Conservation (phyloP, 2,329 filamentous ascomycete genomes). For the Cladosporium sphaerospermum region DNA sequence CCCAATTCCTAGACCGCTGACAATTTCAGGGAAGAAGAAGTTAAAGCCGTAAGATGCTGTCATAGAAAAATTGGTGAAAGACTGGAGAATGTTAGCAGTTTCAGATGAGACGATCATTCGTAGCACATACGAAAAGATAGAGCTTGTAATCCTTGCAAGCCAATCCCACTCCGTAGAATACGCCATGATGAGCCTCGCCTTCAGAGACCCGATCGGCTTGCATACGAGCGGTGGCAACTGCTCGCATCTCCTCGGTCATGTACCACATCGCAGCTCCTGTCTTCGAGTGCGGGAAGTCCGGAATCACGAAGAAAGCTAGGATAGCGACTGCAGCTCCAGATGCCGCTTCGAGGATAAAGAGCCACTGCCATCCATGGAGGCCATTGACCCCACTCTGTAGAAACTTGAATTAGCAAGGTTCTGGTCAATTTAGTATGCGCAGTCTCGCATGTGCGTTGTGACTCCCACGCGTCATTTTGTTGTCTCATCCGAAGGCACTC, state of each 20-base stretch:
- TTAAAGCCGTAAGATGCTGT: background rate
- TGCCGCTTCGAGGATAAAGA: slow-evolving; percentile 7
- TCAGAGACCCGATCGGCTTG: slow-evolving; percentile 6
- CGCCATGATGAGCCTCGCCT: background rate
- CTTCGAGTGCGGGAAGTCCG: slow-evolving; percentile 47
- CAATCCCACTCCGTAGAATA: slow-evolving; percentile 1
- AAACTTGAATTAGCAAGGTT: no score
- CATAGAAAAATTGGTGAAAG: slow-evolving; percentile 3
- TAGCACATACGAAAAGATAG: slow-evolving; percentile 1
- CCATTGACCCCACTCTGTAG: background rate
- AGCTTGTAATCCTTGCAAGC: slow-evolving; percentile 7
- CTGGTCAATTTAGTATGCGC: no score
- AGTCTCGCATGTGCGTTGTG: no score
- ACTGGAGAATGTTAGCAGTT: background rate
- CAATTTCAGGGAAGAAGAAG: slow-evolving; percentile 1
- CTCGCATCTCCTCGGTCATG: slow-evolving; percentile 9
- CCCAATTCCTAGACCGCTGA: background rate
- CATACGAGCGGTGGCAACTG: slow-evolving; percentile 5
- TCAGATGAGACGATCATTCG: no score
- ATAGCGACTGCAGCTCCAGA: slow-evolving; percentile 55
- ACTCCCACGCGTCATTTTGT: no score
- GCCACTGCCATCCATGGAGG: slow-evolving; percentile 6
- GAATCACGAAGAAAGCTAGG: slow-evolving; percentile 53
- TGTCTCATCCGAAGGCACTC: no score
- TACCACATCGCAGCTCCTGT: slow-evolving; percentile 6